A percentile compares a stretch with the other conserved stretches of the same genome.
These are phyloP conservation scores for Paramecium biaurelia DNA, from an alignment of 73 alveolate genomes.

Conservation along the genomic window DNA sequence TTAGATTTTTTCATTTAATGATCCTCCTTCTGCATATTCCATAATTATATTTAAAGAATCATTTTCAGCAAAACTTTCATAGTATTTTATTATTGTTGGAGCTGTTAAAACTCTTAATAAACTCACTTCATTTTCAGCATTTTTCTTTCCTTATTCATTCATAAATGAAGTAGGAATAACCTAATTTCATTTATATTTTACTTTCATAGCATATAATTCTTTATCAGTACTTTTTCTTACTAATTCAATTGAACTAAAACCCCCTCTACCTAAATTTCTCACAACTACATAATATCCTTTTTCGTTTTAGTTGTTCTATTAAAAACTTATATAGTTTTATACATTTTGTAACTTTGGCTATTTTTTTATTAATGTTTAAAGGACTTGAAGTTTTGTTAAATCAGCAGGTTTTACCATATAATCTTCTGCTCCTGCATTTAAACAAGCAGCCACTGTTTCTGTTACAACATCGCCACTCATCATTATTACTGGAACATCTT, in stretches of 20 bases:
- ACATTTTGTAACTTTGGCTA: conserved; percentile 9
- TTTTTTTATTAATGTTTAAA: background rate
- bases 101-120: conserved; percentile 83
- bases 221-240: conserved; percentile 54
- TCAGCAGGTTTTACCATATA: conserved; percentile 83
- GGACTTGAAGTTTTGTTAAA: conserved; percentile 42
- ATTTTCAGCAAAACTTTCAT: conserved; percentile 89
- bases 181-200: background rate
- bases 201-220: conserved; percentile 50
- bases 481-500: conserved; percentile 82
- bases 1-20: conserved; percentile 81
- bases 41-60: conserved; percentile 86
- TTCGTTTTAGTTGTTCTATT: background rate
- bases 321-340: background rate
- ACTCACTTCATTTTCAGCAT: conserved; percentile 91
- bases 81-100: conserved; percentile 94
- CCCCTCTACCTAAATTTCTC: conserved; percentile 80
- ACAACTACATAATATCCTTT: conserved; percentile 49
- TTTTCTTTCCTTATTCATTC: conserved; percentile 79
- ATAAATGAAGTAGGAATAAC: conserved; percentile 51
- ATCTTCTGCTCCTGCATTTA: conserved; percentile 81
- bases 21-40: conserved; percentile 99
- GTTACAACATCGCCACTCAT: conserved; percentile 80
- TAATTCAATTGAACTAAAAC: conserved; percentile 78
- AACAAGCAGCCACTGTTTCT: conserved; percentile 71